Conservation (phyloP, 345 rosid species). For the Gossypium ekmanianum region DNA sequence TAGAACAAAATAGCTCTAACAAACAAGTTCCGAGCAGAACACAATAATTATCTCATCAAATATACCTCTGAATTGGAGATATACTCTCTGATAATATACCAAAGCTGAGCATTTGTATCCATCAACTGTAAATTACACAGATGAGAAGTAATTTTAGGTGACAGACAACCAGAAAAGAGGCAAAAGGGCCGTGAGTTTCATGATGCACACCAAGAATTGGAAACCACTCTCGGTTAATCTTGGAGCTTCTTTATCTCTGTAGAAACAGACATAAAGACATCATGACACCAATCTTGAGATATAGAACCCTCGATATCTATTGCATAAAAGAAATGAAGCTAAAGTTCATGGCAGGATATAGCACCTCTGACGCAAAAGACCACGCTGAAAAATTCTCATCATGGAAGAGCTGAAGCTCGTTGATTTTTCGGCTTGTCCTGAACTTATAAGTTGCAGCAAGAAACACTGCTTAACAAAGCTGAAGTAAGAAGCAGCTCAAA, state of each 20-base stretch:
- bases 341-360: constrained; percentile 16
- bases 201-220: constrained; percentile 83
- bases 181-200: constrained; percentile 22
- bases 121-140: constrained; percentile 59
- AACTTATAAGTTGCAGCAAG: constrained; percentile 84
- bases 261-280: constrained; percentile 17
- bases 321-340: constrained; percentile 3
- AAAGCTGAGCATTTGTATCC: constrained; percentile 97
- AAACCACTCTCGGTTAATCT: constrained; percentile 91
- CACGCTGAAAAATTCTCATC: constrained; percentile 88
- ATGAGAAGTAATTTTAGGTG: constrained; percentile 19
- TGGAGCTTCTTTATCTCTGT: constrained; percentile 80
- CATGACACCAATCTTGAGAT: constrained; percentile 13
- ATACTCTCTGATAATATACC: constrained; percentile 97
- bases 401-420: constrained; percentile 82
- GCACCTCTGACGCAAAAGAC: constrained; percentile 77
- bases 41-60: constrained; percentile 18
- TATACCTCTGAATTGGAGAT: constrained; percentile 88
- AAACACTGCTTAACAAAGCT: constrained; percentile 61
- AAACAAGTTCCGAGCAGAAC: constrained; percentile 10
- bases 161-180: constrained; percentile 14
- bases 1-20: background rate
- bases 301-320: constrained; percentile 16
- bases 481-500: constrained; percentile 32
- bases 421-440: constrained; percentile 63